A percentile compares a stretch with the other conserved stretches of the same genome.
Evolutionary conservation across 2,329 filamentous ascomycete species (phyloP).

Genomic region (Ophiostoma quercus): DNA sequence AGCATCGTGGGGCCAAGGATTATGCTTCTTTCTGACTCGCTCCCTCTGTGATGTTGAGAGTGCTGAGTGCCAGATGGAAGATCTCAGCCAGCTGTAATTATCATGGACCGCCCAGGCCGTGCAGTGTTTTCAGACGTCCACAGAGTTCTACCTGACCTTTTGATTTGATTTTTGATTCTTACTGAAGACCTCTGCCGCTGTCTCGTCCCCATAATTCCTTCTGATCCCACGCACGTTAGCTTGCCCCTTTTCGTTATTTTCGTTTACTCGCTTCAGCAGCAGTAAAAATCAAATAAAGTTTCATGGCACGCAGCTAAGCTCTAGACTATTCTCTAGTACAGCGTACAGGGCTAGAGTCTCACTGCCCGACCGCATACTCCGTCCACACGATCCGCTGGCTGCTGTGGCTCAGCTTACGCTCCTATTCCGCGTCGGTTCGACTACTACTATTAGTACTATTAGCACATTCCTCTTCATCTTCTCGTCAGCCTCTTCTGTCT

Average conservation of each 20-base stretch:
- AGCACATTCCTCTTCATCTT: neutral
- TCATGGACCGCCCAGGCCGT: neutral
- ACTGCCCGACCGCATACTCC: neutral
- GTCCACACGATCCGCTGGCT: neutral
- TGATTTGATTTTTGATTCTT: neutral
- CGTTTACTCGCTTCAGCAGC: neutral
- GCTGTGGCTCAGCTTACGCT: conserved; percentile 10
- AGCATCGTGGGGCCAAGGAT: conserved; percentile 6
- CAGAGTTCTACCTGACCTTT: neutral
- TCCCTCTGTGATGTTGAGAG: neutral
- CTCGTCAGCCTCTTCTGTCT: conserved; percentile 1
- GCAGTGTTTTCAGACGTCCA: neutral
- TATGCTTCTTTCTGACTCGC: neutral
- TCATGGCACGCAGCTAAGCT: neutral
- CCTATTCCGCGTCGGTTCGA: conserved; percentile 2
- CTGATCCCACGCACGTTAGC: neutral
- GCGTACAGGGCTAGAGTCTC: neutral
- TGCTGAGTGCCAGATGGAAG: neutral
- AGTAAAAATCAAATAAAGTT: neutral
- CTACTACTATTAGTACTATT: neutral
- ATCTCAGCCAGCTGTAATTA: neutral
- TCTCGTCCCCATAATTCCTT: neutral
- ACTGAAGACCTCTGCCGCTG: neutral
- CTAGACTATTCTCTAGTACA: neutral
- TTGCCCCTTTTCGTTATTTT: neutral